phyloP scores from a whole-genome alignment of 2,329 filamentous ascomycete genomes.

The Xylaria hypoxylon region DNA sequence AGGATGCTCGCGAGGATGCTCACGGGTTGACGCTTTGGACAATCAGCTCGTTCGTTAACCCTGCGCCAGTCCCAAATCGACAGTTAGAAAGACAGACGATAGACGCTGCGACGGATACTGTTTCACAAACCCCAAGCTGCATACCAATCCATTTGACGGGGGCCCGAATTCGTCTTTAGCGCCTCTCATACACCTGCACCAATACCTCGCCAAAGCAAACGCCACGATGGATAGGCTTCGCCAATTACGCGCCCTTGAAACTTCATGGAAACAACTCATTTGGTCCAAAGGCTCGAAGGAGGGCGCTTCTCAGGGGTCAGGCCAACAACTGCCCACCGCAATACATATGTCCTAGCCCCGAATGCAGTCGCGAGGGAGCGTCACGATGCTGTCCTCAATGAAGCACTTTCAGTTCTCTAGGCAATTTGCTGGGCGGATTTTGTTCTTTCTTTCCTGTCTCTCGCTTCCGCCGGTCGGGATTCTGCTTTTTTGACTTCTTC shows the following conservation, averaged over 20 bases:
- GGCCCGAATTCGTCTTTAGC: slow-evolving; percentile 14
- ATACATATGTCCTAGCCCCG: slow-evolving; percentile 24
- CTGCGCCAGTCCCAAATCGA: slow-evolving; percentile 37
- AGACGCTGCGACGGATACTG: slow-evolving; percentile 38
- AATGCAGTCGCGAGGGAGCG: slow-evolving; percentile 4
- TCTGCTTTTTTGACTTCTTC: slow-evolving; percentile 18
- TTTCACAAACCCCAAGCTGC: slow-evolving; percentile 39
- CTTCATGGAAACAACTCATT: slow-evolving; percentile 43
- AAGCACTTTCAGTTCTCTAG: background rate
- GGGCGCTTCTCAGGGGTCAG: slow-evolving; percentile 30
- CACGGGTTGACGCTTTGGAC: slow-evolving; percentile 22
- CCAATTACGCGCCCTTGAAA: slow-evolving; percentile 42
- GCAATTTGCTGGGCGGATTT: slow-evolving; percentile 25
- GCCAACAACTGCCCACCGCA: background rate
- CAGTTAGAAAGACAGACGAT: slow-evolving; percentile 23
- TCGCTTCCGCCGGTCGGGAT: slow-evolving; percentile 36
- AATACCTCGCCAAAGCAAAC: slow-evolving; percentile 19
- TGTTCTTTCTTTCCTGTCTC: slow-evolving; percentile 19
- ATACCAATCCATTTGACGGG: slow-evolving; percentile 23
- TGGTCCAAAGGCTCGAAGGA: slow-evolving; percentile 36
- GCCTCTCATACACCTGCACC: slow-evolving; percentile 9
- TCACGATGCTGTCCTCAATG: slow-evolving; percentile 28
- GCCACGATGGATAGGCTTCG: slow-evolving; percentile 26
- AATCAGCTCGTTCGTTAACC: slow-evolving; percentile 24
- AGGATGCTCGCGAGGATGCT: slow-evolving; percentile 39